These are phyloP conservation scores for Leishmania arabica DNA, from an alignment of 208 protist species.

Conservation along the genomic window DNA sequence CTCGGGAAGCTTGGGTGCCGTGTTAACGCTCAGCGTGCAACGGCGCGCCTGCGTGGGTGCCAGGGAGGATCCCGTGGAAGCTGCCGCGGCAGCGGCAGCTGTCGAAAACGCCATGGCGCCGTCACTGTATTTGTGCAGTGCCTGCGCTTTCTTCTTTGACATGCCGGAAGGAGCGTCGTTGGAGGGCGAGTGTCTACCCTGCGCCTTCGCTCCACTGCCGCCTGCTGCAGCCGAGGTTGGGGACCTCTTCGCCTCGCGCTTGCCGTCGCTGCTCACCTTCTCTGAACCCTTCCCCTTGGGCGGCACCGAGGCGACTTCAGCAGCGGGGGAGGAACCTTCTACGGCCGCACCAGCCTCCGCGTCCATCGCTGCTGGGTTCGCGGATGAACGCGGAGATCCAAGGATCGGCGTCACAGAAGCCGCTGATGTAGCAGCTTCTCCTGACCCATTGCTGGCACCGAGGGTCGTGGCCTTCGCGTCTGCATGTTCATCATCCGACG, in stretches of 20 bases:
- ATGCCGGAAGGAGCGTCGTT: not conserved
- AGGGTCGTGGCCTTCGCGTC: not conserved
- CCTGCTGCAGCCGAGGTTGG: not conserved
- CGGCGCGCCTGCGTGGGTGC: not conserved
- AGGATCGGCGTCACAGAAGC: not conserved
- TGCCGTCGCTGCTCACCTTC: not conserved
- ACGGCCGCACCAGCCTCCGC: not conserved
- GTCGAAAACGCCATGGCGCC: not conserved
- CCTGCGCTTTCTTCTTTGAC: slow-evolving; percentile 1
- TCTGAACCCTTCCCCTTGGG: not conserved
- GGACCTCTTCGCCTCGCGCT: not conserved
- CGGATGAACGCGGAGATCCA: not conserved
- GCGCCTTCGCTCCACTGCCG: not conserved
- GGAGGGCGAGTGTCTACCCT: not conserved
- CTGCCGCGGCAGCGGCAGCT: not conserved
- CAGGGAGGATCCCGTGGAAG: not conserved
- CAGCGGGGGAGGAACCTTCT: not conserved
- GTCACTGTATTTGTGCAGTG: not conserved
- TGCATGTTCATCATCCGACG: not conserved
- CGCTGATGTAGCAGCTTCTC: not conserved
- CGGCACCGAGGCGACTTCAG: not conserved
- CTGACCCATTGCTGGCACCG: not conserved
- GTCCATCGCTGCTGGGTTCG: not conserved
- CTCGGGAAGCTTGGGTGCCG: not conserved
- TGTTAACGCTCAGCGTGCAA: slow-evolving; percentile 2